phyloP scores from a whole-genome alignment of 2,329 filamentous ascomycete genomes.

The Phoma sp. region DNA sequence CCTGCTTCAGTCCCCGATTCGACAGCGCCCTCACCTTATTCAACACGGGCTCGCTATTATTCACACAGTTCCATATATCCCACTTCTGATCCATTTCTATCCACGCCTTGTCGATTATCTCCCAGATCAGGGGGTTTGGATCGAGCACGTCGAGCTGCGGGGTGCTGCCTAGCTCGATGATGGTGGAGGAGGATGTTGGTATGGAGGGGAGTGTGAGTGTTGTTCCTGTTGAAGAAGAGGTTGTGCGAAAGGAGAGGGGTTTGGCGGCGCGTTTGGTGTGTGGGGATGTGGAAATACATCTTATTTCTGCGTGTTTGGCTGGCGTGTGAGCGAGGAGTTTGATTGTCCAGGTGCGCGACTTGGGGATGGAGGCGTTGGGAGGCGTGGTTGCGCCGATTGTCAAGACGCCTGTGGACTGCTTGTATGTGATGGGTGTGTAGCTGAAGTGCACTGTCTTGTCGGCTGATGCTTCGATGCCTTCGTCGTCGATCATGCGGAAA shows the following conservation, averaged over 20 bases:
- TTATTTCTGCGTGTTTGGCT: slow-evolving; percentile 21
- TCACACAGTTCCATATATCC: slow-evolving; percentile 42
- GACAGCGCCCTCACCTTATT: slow-evolving; percentile 41
- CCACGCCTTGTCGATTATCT: slow-evolving; percentile 39
- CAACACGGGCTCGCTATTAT: slow-evolving; percentile 34
- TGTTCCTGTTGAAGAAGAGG: slow-evolving; percentile 27
- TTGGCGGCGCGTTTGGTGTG: slow-evolving; percentile 38
- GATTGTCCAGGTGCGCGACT: slow-evolving; percentile 41
- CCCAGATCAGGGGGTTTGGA: slow-evolving; percentile 37
- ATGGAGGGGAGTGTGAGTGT: slow-evolving; percentile 38
- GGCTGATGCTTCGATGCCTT: slow-evolving; percentile 28
- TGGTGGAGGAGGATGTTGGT: slow-evolving; percentile 30
- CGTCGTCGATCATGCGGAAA: slow-evolving; percentile 54
- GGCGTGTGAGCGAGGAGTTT: slow-evolving; percentile 42
- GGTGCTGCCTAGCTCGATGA: slow-evolving; percentile 35
- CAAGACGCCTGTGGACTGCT: slow-evolving; percentile 45
- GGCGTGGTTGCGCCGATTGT: slow-evolving; percentile 45
- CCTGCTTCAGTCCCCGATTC: slow-evolving; percentile 34
- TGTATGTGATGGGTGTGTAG: slow-evolving; percentile 48
- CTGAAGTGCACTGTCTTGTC: slow-evolving; percentile 42
- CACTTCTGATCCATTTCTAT: slow-evolving; percentile 44
- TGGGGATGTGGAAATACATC: slow-evolving; percentile 33
- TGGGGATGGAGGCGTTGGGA: slow-evolving; percentile 36
- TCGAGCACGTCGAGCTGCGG: slow-evolving; percentile 47
- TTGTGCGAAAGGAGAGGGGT: slow-evolving; percentile 25